These are phyloP conservation scores for Dimocarpus longan DNA, from an alignment of 345 rosid genomes.

Conservation along the genomic window DNA sequence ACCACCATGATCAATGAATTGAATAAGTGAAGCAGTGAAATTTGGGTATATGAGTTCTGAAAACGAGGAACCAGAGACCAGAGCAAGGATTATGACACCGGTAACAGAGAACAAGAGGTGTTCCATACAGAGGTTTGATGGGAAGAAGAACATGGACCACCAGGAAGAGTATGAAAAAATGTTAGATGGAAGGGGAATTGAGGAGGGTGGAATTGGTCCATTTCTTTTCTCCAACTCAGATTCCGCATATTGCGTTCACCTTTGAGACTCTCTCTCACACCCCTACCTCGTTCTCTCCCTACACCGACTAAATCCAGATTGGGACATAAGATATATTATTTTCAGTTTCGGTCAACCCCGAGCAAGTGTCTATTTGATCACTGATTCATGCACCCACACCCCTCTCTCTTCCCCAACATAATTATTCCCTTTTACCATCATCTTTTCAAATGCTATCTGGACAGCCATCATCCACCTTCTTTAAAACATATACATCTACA, in stretches of 20 bases:
- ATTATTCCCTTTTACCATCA: slow-evolving; percentile 2
- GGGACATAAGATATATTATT: slow-evolving; percentile 2
- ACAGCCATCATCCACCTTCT: slow-evolving; percentile 11
- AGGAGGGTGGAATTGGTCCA: slow-evolving; percentile 29
- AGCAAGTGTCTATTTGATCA: slow-evolving; percentile 5
- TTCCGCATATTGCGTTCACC: slow-evolving; percentile 33
- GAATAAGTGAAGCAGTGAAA: slow-evolving; percentile 64
- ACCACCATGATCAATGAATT: slow-evolving; percentile 51
- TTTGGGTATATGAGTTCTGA: slow-evolving; percentile 58
- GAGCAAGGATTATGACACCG: slow-evolving; percentile 40
- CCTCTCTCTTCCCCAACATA: neutral
- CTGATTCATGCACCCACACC: neutral
- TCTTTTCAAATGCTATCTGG: slow-evolving; percentile 4
- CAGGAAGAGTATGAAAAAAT: slow-evolving; percentile 15
- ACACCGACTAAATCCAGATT: slow-evolving; percentile 24
- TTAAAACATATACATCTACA: neutral
- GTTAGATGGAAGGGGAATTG: slow-evolving; percentile 16
- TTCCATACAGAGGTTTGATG: slow-evolving; percentile 46
- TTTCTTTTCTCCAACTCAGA: slow-evolving; percentile 27
- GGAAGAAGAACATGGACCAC: slow-evolving; percentile 19
- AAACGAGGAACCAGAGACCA: slow-evolving; percentile 40
- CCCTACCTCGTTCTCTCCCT: slow-evolving; percentile 18
- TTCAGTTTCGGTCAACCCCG: slow-evolving; percentile 18
- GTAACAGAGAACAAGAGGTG: slow-evolving; percentile 29
- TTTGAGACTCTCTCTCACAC: slow-evolving; percentile 21